Conservation (phyloP, 2,329 filamentous ascomycete genomes). For the Aspergillus transmontanensis region DNA sequence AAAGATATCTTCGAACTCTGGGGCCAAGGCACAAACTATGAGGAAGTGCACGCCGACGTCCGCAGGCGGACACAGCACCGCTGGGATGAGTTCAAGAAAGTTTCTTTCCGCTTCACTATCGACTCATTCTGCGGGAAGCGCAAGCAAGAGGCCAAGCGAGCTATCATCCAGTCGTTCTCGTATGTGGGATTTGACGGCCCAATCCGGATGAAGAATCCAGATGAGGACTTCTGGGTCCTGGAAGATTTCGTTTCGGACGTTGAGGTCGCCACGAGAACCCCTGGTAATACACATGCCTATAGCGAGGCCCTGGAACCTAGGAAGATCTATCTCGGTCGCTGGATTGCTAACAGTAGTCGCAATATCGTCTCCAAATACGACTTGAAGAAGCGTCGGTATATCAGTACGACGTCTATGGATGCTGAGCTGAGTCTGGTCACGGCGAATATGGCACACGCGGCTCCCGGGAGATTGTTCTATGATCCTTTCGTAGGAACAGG, state of each 20-base stretch:
- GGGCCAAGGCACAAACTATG: constrained; percentile 70
- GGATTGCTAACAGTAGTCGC: constrained; percentile 67
- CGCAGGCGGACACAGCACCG: constrained; percentile 59
- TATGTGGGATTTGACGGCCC: constrained; percentile 78
- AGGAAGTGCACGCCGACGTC: constrained; percentile 69
- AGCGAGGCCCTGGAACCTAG: constrained; percentile 57
- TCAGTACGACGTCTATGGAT: constrained; percentile 97
- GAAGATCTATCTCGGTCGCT: constrained; percentile 71
- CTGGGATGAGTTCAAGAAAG: constrained; percentile 67
- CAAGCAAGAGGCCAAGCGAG: constrained; percentile 62
- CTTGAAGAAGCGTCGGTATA: constrained; percentile 90
- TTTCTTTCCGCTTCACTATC: constrained; percentile 80
- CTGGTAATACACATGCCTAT: constrained; percentile 7
- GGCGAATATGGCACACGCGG: constrained; percentile 84
- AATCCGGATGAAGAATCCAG: constrained; percentile 73
- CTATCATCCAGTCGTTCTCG: constrained; percentile 78
- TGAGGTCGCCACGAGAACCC: constrained; percentile 13
- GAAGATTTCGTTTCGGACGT: constrained; percentile 71
- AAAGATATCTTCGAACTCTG: constrained; percentile 88
- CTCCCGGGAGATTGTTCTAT: constrained; percentile 82
- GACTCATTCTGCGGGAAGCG: constrained; percentile 81
- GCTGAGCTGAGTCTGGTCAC: constrained; percentile 88
- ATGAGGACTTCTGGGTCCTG: constrained; percentile 76
- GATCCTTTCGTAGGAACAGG: constrained; percentile 97
- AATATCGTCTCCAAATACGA: constrained; percentile 74